Conservation (phyloP, 768 basidiomycete species). For the Phaeolepiota aurea region DNA sequence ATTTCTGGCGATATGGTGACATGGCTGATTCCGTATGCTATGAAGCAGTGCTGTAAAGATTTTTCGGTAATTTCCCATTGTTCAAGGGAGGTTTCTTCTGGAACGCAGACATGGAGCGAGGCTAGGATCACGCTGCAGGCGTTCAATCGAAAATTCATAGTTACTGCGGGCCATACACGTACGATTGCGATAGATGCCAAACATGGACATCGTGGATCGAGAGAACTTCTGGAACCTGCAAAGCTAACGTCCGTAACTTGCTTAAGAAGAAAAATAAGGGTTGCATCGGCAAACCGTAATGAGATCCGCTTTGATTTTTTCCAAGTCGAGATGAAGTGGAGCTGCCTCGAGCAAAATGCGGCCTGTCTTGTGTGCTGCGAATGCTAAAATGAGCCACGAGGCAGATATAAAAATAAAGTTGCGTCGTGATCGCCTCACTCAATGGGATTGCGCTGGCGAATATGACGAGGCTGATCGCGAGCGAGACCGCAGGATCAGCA, state of each 20-base stretch:
- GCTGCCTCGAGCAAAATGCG: conserved; percentile 45
- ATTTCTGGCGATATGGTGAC: conserved; percentile 49
- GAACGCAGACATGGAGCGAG: conserved; percentile 45
- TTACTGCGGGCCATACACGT: conserved; percentile 11
- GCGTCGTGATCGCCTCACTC: conserved; percentile 23
- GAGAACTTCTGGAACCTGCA: conserved; percentile 34
- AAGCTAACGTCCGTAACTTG: conserved; percentile 1
- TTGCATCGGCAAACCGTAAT: conserved; percentile 29
- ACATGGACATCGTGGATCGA: conserved; percentile 46
- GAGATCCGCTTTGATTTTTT: conserved; percentile 40
- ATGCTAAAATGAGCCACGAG: neutral
- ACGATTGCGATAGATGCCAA: conserved; percentile 51
- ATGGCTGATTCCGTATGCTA: conserved; percentile 44
- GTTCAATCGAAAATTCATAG: conserved; percentile 1
- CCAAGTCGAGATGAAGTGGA: conserved; percentile 39
- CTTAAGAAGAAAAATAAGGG: conserved; percentile 4
- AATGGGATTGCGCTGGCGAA: conserved; percentile 44
- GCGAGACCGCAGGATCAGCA: conserved; percentile 44
- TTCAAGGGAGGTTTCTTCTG: conserved; percentile 35
- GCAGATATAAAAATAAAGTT: conserved; percentile 1
- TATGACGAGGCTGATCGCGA: conserved; percentile 43
- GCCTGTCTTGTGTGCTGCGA: conserved; percentile 33
- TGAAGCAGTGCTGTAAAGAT: conserved; percentile 40
- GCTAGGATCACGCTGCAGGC: conserved; percentile 35
- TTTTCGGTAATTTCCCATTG: conserved; percentile 44